Evolutionary conservation across 768 basidiomycete genomes (phyloP), one percentile per base, ranked within the genome.

Genomic region (Rhizopogon salebrosus): DNA sequence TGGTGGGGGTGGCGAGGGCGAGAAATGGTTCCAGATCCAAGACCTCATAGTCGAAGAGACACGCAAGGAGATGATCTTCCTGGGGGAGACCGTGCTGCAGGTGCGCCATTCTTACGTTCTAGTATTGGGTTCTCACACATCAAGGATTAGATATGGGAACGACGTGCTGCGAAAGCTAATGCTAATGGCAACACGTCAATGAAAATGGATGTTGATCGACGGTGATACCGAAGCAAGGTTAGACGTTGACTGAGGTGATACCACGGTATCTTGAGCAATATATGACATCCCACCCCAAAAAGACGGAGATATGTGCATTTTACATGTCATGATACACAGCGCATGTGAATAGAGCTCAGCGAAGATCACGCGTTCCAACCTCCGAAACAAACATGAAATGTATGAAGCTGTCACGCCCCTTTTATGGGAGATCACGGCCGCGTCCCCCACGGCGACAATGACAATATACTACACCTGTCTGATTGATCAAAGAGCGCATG

Each of bases 21-120:
- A 98, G 70, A 92, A 88, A 65, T 98, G 97, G 97, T 89, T 91
- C 68, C 86, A 92, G 74, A 87, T 98, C 46, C 93, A 98, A 70
- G 95, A 99, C 73, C 76, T 99, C 53, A 89, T 95, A 55, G 95
- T 99, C 9, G 89, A 93, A 66, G 95, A 98, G 64, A 89, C 92
- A n/a, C 77, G 93, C 54, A 92, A 90, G 69, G 93, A 97, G 65
- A 94, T 99, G 92, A 95, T 99, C 50, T 94, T 97, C 67, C 74
- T 99, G 34, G 95, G 95, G 24, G 97, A 98, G 69, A 92, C 89
- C n/a, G 87, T 95, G 29, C 73, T 99, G 48, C 97, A 99, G 80
- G 94, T 94, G 56, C 54, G 62, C 46, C 37, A 18, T 53, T 26
- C 35, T n/a, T 51, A 16, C 56, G 24, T 22, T 27, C 20, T 54